A percentile compares a stretch with the other conserved stretches of the same genome.
Conservation (phyloP, 192 early-diverging fungal species). For the Coemansia sp. region DNA sequence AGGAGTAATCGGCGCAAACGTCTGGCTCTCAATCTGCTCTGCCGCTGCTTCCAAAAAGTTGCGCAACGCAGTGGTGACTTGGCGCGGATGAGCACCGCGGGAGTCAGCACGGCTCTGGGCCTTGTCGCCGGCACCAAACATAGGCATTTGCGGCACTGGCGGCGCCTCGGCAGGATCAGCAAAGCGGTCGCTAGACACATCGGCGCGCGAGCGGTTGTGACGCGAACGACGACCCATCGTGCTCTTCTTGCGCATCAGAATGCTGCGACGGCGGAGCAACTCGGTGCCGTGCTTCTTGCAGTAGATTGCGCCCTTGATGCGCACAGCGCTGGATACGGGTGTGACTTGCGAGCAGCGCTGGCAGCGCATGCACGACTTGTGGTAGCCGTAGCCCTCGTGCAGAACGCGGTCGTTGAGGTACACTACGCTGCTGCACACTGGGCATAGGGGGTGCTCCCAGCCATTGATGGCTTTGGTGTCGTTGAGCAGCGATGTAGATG, state of each 20-base stretch:
- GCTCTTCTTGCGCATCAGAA: conserved; percentile 59
- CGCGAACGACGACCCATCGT: conserved; percentile 53
- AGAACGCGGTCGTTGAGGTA: conserved; percentile 54
- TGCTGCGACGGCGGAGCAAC: conserved; percentile 56
- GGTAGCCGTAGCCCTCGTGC: conserved; percentile 56
- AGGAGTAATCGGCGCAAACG: conserved; percentile 23
- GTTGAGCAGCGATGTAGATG: conserved; percentile 46
- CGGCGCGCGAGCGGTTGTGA: conserved; percentile 27
- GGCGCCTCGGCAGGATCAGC: conserved; percentile 14
- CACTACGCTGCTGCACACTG: conserved; percentile 39
- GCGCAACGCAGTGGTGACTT: conserved; percentile 46
- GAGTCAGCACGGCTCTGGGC: conserved; percentile 9
- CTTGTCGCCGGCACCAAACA: conserved; percentile 1
- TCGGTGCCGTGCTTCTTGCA: conserved; percentile 55
- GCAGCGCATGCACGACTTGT: conserved; percentile 57
- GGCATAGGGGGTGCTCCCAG: conserved; percentile 56
- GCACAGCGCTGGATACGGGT: conserved; percentile 31
- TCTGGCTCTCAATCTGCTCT: conserved; percentile 51
- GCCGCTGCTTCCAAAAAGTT: conserved; percentile 53
- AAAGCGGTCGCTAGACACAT: conserved; percentile 31
- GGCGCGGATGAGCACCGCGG: conserved; percentile 15
- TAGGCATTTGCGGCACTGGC: conserved; percentile 38
- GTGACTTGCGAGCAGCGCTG: conserved; percentile 49
- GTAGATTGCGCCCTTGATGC: conserved; percentile 55
- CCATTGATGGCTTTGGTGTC: conserved; percentile 49